Base-by-base conservation (phyloP, 202 grass and related monocot species). In the Elaeis oleifera region DNA sequence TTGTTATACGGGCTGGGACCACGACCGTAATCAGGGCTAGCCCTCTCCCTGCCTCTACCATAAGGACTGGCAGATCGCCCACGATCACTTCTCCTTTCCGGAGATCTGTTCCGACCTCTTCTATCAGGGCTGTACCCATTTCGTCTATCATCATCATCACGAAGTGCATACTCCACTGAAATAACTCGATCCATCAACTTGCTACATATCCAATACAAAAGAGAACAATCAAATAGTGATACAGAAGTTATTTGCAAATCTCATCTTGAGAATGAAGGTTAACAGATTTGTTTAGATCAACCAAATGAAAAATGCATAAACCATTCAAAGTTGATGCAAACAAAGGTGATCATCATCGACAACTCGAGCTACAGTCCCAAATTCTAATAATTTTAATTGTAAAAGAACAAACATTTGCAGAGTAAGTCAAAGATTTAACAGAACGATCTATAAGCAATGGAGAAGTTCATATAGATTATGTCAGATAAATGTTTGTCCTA, bases 121-220 rank as follows among this genome's bases (percentile, higher is more conserved):
- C 82, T 84, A 24, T 87, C 83, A 76, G 94, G 88, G 62, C 94
- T 99, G 67, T 82, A 91, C 26, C 86, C 82, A 18, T 89, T 80
- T 76, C 76, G 81, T 77, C 58, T 92, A 56, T 99, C 94, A 60
- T 99, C 94, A 68, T 99, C 94, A 68, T 99, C 94, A 49, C 85
- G 89, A 57, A 99, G 65, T 6, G 94, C 94, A 69, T 94, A 99
- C 73, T 99, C 94, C 56, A 99, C 88, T 48, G 94, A 92, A 28
- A 99, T 83, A 63, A 99, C 82, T 72, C 85, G 81, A 75, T 99
- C 94, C 88, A 99, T 70, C 56, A 99, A 79, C 20, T 78, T 68
- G 60, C 89, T 94, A 82, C 75, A 82, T 64, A 59, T 70, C 58
- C 36, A 44, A 44, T 44, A 62, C 63, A 69, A 65, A 21, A 27